Base-by-base conservation (phyloP, 108 stramenopile genomes). In the Pseudonitzschia pungens region DNA sequence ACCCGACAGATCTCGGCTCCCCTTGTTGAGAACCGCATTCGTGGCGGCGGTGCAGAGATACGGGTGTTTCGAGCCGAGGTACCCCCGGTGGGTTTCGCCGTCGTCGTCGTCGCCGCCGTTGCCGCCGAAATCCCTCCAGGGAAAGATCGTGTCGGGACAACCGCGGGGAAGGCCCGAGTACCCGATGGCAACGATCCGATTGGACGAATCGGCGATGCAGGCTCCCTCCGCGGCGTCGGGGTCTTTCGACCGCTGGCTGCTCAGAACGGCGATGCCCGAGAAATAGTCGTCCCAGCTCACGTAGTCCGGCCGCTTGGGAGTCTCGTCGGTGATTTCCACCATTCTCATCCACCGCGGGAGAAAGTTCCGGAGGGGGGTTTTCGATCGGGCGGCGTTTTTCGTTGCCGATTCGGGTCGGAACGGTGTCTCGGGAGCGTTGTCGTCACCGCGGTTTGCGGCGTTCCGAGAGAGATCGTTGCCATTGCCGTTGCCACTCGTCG, bases 251-350 rank as follows among this genome's bases (percentile, higher is more conserved):
- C 98, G 85, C 73, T 84, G 86, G 15, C 95, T 83, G 51, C 86
- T 87, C 32, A 99, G 75, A 42, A 88, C 81, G n/a, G 98, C 96
- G 18, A 97, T 83, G 6, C 89, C 83, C 77, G 97, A 89, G 79
- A 99, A 99, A 83, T 99, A 99, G 57, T 97, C 97, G 59, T 98
- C 96, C 98, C 98, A 99, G n/a, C 88, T 78, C 32, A 99, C 79
- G 75, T 92, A 92, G 51, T 53, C 71, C 53, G 58, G 29, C 6
- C 77, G 77, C 51, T 78, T 78, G 41, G 71, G 66, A 1, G 50
- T 51, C n/a, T 21, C 21, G 27, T 33, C 32, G 32, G n/a, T 44
- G 14, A 45, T 27, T 41, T 67, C 36, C 0, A 48, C 31, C 66
- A 67, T 67, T 21, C n/a, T 45, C 66, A 67, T 67, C 66, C 28